Percentiles rank a stretch among this genome's conserved stretches.
These are phyloP conservation scores for Globisporangium polare DNA, from an alignment of 352 stramenopile genomes.

Conservation along the genomic window DNA sequence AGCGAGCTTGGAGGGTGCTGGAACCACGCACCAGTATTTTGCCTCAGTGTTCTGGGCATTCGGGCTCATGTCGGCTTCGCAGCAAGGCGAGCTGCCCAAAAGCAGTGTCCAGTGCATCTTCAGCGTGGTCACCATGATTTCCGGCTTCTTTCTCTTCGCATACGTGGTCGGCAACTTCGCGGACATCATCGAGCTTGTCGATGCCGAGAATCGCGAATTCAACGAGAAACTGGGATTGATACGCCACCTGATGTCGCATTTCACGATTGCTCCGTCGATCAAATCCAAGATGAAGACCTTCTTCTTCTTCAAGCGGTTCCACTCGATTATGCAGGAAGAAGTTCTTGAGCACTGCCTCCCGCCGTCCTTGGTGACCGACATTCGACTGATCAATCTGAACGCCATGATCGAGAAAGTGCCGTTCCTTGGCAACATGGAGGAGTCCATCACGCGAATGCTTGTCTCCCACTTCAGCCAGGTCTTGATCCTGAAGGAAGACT, in stretches of 20 bases:
- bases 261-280: slow-evolving; percentile 31
- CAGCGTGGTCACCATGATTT: slow-evolving; percentile 36
- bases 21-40: slow-evolving; percentile 25
- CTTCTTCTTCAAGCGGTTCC: slow-evolving; percentile 50
- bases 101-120: slow-evolving; percentile 31
- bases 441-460: slow-evolving; percentile 46
- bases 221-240: slow-evolving; percentile 41
- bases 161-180: slow-evolving; percentile 48
- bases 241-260: slow-evolving; percentile 37
- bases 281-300: slow-evolving; percentile 38
- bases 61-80: slow-evolving; percentile 38
- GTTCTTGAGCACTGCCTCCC: slow-evolving; percentile 40
- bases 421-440: slow-evolving; percentile 43
- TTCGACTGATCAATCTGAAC: slow-evolving; percentile 41
- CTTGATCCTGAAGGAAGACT: slow-evolving; percentile 36
- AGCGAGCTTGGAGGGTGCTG: background rate
- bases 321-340: slow-evolving; percentile 52
- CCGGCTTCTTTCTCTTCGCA: slow-evolving; percentile 40
- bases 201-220: slow-evolving; percentile 49
- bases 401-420: slow-evolving; percentile 54
- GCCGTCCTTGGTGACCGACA: slow-evolving; percentile 48
- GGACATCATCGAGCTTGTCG: slow-evolving; percentile 39
- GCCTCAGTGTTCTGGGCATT: slow-evolving; percentile 39
- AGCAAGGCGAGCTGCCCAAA: slow-evolving; percentile 33
- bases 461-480: slow-evolving; percentile 47